Evolutionary conservation across 441 rosid genomes (phyloP).

Genomic region (Aquilaria agallochum): DNA sequence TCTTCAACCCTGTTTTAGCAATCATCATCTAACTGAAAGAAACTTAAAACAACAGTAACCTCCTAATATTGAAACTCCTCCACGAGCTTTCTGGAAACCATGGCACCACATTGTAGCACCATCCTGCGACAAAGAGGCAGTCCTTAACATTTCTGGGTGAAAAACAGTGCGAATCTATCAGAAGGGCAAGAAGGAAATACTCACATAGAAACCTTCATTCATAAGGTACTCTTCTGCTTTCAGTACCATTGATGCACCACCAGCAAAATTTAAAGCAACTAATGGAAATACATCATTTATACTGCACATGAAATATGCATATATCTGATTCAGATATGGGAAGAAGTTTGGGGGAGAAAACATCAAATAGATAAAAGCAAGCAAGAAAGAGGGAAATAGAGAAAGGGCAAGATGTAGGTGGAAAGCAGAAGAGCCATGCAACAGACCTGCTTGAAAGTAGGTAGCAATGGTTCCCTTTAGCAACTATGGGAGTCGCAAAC

Average conservation of each 20-base stretch:
- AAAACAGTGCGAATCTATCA: background rate
- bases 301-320: constrained; percentile 28
- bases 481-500: constrained; percentile 53
- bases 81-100: constrained; percentile 64
- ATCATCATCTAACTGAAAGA: background rate
- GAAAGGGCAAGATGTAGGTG: background rate
- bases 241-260: constrained; percentile 59
- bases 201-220: constrained; percentile 62
- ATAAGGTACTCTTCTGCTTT: constrained; percentile 65
- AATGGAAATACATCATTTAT: constrained; percentile 50
- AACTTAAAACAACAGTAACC: constrained; percentile 33
- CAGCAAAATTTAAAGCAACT: constrained; percentile 60
- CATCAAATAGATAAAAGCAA: no score
- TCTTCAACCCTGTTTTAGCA: no score
- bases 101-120: constrained; percentile 88
- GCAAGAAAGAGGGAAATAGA: no score
- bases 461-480: constrained; percentile 62
- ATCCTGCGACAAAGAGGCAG: constrained; percentile 38
- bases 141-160: constrained; percentile 5
- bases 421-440: constrained; percentile 11
- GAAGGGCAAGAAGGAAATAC: constrained; percentile 21
- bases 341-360: no score
- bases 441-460: constrained; percentile 61
- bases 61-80: constrained; percentile 75
- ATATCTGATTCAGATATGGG: constrained; percentile 14